Base-by-base conservation (phyloP, 2,329 filamentous ascomycete species). In the Septoria petroselini region DNA sequence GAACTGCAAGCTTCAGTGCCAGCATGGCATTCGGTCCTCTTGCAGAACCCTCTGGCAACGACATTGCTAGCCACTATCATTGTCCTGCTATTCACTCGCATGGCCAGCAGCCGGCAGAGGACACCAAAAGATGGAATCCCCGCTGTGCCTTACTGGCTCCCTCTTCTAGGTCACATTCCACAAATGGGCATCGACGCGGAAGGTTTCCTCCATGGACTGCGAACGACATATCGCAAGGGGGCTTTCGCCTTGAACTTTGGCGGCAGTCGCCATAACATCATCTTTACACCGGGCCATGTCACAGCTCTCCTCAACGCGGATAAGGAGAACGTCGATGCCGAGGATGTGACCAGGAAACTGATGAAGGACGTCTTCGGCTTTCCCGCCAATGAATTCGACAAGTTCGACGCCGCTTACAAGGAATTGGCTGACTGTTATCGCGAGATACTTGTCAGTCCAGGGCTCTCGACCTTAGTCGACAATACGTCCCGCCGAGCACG, bases 71-170 rank as follows among this genome's bases (percentile, higher is more conserved):
- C 41, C 14, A 18, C 54, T 11, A 23, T 57, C 18, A 19, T 52
- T 19, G 43, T 52, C 2, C 31, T 62, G 9, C 14, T 61, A 19
- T 4, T 60, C 21, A 62, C 61, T 11, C 48, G 59, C 23, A 29
- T 60, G 11, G 34, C 42, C 11, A 63, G 56, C 52, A 58, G 50
- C 38, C 30, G 44, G 9, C 38, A 48, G 14, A 54, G 53, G 38
- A 33, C 48, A 11, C 15, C 40, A 11, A 48, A 65, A 58, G 63
- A 61, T 41, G 48, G 57, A 19, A 50, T 58, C 5, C 58, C 60
- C 56, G 67, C 66, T 46, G 71, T 78, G 52, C 75, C 75, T 65
- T 84, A 84, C 65, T 84, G 79, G 77, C 63, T 84, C 6, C 81
- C 81, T 1, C 70, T 76, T 43, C 29, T 83, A 7, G 78, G 35